Evolutionary conservation across 371 early-diverging fungal species (phyloP), one percentile per base, ranked within the genome.

Genomic region (Syncephalastrum contaminatum): DNA sequence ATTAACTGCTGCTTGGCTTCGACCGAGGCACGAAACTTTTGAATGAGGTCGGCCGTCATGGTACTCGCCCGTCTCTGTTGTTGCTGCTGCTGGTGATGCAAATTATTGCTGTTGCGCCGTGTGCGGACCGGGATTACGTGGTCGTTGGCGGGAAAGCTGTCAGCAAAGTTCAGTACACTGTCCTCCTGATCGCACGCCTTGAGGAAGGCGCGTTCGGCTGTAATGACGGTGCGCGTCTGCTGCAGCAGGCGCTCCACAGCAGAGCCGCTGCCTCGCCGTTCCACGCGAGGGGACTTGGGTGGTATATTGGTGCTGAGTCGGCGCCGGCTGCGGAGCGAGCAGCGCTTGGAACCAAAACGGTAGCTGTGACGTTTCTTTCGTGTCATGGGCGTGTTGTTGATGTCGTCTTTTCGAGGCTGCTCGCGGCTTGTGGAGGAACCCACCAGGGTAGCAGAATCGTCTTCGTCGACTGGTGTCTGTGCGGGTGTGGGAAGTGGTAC

Each of bases 1-100:
- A 79, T 66, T 7, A 82, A 58, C 15, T 72, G 67, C 20, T 79
- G 70, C 59, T 80, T 80, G 39, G 43, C 48, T 4, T 65, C 64
- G 4, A 70, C 24, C 12, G 54, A 54, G 53, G 36, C 43, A 19
- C 43, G 52, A 19, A 56, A 52, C 30, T 47, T 50, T 51, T 18
- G 47, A 25, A 43, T 19, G 27, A 39, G 51, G 27, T 4, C 57
- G 12, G 22, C 36, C 45, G 56, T 54, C 60, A 53, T 46, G 59
- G 12, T 4, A 56, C 14, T 7, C 39, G 49, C 36, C 10, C 36
- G 36, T 30, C 36, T 39, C 53, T 56, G 39, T 49, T 62, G 18
- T 24, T 62, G 54, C 18, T 53, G 36, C 12, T 30, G 36, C 0
- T 30, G 36, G 10, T 30, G 36, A 25, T 25, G 25, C 25, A 25